Evolutionary conservation across 805 yeast species (phyloP).

Genomic region (Phaffomyces antillensis): DNA sequence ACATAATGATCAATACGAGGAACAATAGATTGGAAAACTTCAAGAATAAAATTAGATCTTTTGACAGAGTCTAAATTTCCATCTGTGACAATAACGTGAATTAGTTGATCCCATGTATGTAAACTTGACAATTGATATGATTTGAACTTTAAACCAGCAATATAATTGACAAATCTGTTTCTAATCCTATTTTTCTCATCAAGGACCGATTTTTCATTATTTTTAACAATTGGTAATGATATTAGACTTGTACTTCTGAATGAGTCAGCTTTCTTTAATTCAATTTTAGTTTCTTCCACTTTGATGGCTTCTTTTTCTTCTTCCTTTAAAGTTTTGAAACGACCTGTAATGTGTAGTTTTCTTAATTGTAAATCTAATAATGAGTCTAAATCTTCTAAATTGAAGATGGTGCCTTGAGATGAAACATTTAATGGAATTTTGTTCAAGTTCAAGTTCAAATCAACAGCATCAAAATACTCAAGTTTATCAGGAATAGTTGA

Average conservation of each 20-base stretch:
- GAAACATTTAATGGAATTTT: constrained; percentile 28
- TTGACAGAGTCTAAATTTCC: constrained; percentile 38
- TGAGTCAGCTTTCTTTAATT: constrained; percentile 12
- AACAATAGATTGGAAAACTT: constrained; percentile 64
- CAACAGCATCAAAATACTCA: constrained; percentile 28
- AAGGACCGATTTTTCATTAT: constrained; percentile 18
- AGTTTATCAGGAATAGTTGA: constrained; percentile 19
- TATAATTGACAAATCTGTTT: constrained; percentile 35
- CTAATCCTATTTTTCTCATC: constrained; percentile 22
- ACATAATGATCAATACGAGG: constrained; percentile 75
- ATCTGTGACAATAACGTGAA: constrained; percentile 66
- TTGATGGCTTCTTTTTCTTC: constrained; percentile 13
- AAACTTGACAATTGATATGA: constrained; percentile 52
- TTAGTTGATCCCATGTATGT: constrained; percentile 78
- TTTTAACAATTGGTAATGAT: constrained; percentile 12
- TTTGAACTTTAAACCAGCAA: constrained; percentile 41
- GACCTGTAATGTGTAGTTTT: constrained; percentile 15
- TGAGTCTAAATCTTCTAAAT: constrained; percentile 34
- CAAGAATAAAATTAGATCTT: constrained; percentile 62
- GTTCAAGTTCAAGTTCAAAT: constrained; percentile 35
- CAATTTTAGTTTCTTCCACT: constrained; percentile 11
- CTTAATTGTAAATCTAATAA: constrained; percentile 25
- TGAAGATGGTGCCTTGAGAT: constrained; percentile 30
- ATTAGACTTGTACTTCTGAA: constrained; percentile 8
- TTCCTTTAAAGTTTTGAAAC: constrained; percentile 14